Evolutionary conservation across 306 rosid species (phyloP).

Genomic region (Alnus glutinosa): DNA sequence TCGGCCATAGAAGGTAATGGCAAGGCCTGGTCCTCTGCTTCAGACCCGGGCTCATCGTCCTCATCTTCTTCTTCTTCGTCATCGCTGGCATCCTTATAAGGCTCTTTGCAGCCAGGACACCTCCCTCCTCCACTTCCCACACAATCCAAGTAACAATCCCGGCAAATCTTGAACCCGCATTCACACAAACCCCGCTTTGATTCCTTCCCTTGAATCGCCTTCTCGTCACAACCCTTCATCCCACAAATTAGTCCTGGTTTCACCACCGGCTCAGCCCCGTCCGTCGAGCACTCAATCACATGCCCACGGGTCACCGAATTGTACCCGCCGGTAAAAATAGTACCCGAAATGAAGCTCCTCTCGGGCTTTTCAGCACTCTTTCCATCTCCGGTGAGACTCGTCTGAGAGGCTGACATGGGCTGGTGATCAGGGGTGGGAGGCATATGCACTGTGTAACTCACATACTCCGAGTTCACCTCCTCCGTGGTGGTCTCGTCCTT

Average conservation of each 20-base stretch:
- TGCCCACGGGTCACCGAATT: conserved; percentile 78
- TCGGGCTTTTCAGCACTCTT: conserved; percentile 29
- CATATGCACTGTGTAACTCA: conserved; percentile 75
- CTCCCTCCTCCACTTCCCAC: conserved; percentile 50
- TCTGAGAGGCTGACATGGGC: conserved; percentile 52
- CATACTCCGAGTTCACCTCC: conserved; percentile 49
- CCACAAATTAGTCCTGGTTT: conserved; percentile 54
- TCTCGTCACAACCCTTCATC: conserved; percentile 75
- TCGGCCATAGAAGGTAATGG: conserved; percentile 80
- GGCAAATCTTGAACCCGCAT: conserved; percentile 77
- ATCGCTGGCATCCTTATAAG: conserved; percentile 43
- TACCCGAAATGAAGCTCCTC: conserved; percentile 61
- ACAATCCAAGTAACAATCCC: conserved; percentile 70
- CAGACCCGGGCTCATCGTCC: conserved; percentile 42
- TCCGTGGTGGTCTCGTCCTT: conserved; percentile 35
- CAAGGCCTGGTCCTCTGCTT: conserved; percentile 66
- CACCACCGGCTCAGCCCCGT: conserved; percentile 4
- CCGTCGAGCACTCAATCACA: conserved; percentile 57
- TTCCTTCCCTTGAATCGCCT: conserved; percentile 41
- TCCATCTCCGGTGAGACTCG: conserved; percentile 46
- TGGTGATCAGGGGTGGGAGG: conserved; percentile 88
- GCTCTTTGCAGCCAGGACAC: conserved; percentile 84
- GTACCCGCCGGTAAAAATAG: conserved; percentile 75
- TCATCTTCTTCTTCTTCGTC: conserved; percentile 32
- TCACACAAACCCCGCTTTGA: conserved; percentile 42